These are phyloP conservation scores for Ceratobasidium sp. DNA, from an alignment of 1,284 basidiomycete genomes.

Conservation along the genomic window DNA sequence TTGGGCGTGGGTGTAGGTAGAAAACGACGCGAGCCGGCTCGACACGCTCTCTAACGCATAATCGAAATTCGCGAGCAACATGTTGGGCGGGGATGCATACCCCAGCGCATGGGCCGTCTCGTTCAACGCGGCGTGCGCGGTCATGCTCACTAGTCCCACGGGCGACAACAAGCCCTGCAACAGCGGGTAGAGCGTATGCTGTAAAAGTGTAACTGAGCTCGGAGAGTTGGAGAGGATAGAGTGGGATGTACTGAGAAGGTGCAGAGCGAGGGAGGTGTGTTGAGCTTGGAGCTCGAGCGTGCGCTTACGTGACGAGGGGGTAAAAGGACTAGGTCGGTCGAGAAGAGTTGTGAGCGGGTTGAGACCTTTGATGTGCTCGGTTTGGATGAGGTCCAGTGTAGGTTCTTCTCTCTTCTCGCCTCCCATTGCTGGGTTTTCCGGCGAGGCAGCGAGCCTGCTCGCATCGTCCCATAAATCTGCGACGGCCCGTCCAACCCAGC, in stretches of 20 bases:
- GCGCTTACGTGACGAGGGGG: constrained; percentile 43
- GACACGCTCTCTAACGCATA: constrained; percentile 79
- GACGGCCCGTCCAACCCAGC: constrained; percentile 66
- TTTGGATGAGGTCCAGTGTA: constrained; percentile 52
- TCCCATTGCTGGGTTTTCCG: constrained; percentile 31
- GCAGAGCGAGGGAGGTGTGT: constrained; percentile 70
- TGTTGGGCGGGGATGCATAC: constrained; percentile 81
- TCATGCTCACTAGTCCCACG: constrained; percentile 67
- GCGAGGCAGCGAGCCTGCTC: constrained; percentile 46
- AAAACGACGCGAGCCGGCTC: constrained; percentile 72
- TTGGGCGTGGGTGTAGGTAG: constrained; percentile 60
- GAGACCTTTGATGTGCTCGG: constrained; percentile 65
- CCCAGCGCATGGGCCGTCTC: constrained; percentile 73
- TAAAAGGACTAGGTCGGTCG: constrained; percentile 39
- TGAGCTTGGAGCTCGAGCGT: constrained; percentile 53
- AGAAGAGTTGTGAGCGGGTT: constrained; percentile 52
- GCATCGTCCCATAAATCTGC: constrained; percentile 73
- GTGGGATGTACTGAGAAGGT: constrained; percentile 66
- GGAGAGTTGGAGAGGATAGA: constrained; percentile 46
- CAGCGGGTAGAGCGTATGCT: constrained; percentile 81
- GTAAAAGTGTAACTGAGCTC: constrained; percentile 67
- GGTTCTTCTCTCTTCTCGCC: constrained; percentile 44
- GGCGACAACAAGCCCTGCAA: constrained; percentile 81
- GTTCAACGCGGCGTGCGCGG: constrained; percentile 71
- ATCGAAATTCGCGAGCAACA: constrained; percentile 91